These are phyloP conservation scores for Pyrenula aspistea DNA, from an alignment of 495 filamentous ascomycete genomes.

Conservation along the genomic window DNA sequence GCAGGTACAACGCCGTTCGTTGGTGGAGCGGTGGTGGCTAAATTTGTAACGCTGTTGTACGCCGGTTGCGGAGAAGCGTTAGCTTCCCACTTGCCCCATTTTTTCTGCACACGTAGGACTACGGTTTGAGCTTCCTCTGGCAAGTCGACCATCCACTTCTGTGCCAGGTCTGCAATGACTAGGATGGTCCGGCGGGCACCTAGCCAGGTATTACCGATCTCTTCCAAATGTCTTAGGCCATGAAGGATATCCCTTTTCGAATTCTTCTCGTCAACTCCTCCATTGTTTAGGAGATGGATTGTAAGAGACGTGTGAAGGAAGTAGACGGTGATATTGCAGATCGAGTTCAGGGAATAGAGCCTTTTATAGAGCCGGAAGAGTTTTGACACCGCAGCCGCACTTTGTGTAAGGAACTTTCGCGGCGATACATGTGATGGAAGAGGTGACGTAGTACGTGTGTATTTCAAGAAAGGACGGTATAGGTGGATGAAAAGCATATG, in stretches of 20 bases:
- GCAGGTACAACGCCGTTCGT: conserved; percentile 1
- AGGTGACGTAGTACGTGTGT: conserved; percentile 65
- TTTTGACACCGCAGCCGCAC: conserved; percentile 80
- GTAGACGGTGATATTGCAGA: conserved; percentile 92
- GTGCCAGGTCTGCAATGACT: conserved; percentile 74
- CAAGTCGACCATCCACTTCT: conserved; percentile 77
- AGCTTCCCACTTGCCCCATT: conserved; percentile 40
- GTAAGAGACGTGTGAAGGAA: conserved; percentile 89
- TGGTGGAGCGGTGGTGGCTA: conserved; percentile 4
- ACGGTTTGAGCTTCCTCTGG: conserved; percentile 71
- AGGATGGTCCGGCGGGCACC: conserved; percentile 76
- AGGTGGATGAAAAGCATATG: conserved; percentile 94
- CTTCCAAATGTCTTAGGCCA: conserved; percentile 83
- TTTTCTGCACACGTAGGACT: conserved; percentile 50
- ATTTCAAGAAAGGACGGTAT: conserved; percentile 92
- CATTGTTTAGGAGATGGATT: conserved; percentile 72
- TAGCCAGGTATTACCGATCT: conserved; percentile 91
- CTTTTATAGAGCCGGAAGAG: conserved; percentile 87
- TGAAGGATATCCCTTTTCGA: conserved; percentile 81
- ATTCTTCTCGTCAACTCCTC: conserved; percentile 64
- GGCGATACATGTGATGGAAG: conserved; percentile 83
- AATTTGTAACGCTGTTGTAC: conserved; percentile 1
- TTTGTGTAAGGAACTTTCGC: conserved; percentile 78
- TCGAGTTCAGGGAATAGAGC: conserved; percentile 78
- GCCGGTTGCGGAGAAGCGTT: conserved; percentile 19